Evolutionary conservation across 1,139 yeast genomes (phyloP), one percentile per base, ranked within the genome.

Genomic region (Yamadazyma diospyri): DNA sequence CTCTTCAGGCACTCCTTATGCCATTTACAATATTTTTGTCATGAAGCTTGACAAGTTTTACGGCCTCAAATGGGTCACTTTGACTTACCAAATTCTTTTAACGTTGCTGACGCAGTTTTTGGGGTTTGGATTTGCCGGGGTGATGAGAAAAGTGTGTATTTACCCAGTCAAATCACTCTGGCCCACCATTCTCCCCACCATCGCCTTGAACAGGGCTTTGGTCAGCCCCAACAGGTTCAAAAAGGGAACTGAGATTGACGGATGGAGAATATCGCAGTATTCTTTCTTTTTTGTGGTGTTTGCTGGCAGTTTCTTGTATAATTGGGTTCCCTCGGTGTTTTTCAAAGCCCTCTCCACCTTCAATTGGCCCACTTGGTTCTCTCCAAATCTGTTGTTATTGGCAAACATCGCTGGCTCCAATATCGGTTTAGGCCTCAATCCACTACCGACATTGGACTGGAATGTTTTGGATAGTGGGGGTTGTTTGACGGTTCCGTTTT

Each of bases 331-430:
- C 1, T 48, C 64, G 0, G 63, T 59, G 39, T 61, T 67, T 24
- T 64, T 68, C 47, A 64, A 61, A 9, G 62, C 71, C 1, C 51
- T 67, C 15, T 64, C 72, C 1, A 60, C 56, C 4, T 65, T 68
- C 41, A 69, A 68, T 41, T 69, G 75, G 75, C 70, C 72, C 3
- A 67, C 75, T 3, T 69, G 74, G 74, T 50, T 69, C 33, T 49
- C 43, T 24, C 69, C 71, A 0, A 43, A 52, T 15, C 69, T 62
- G 67, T 47, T 68, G 14, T 68, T 62, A 40, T 50, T 68, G 34
- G 54, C 56, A 5, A 68, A 68, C 40, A 39, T 69, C 2, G 45
- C 72, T 0, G 75, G 75, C 0, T 51, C 60, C 19, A 51, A 48
- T 16, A 45, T 47, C 11, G 75, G 75, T 0, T 51, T 69, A 34